Evolutionary conservation across 139 green algal genomes (phyloP).

Genomic region (Cymbomonas tetramitiformis): DNA sequence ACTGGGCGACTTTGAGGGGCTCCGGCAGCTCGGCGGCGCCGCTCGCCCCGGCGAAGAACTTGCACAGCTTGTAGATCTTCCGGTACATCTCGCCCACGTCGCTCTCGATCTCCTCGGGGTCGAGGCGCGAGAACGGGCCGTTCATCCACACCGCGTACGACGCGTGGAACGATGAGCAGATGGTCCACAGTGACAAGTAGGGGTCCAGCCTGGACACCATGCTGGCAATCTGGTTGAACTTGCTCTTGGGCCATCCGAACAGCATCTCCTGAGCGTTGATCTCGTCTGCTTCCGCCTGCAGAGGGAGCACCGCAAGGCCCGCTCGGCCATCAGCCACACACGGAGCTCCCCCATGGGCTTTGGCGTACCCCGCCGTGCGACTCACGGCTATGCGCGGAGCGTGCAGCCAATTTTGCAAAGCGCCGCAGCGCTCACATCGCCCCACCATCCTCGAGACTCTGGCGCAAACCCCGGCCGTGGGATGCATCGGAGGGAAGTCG

Average conservation of each 20-base stretch:
- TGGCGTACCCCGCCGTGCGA: too few species aligned
- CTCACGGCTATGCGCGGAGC: too few species aligned
- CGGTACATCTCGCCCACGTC: slow-evolving; percentile 45
- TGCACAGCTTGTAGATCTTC: slow-evolving; percentile 19
- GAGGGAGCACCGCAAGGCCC: too few species aligned
- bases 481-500: too few species aligned
- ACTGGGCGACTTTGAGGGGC: slow-evolving; percentile 8
- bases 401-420: too few species aligned
- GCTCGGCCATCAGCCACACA: too few species aligned
- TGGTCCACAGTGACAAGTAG: slow-evolving; percentile 35
- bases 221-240: slow-evolving; percentile 40
- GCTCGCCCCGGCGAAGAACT: slow-evolving; percentile 18
- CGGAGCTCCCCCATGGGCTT: too few species aligned
- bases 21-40: slow-evolving; percentile 11
- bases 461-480: too few species aligned
- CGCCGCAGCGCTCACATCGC: too few species aligned
- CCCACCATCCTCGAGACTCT: too few species aligned
- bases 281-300: slow-evolving; percentile 42
- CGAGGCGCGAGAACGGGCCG: slow-evolving; percentile 30
- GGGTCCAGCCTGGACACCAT: slow-evolving; percentile 40
- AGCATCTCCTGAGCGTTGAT: slow-evolving; percentile 50
- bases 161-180: slow-evolving; percentile 30
- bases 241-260: slow-evolving; percentile 40
- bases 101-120: slow-evolving; percentile 33
- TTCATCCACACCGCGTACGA: slow-evolving; percentile 38